Base-by-base conservation (phyloP, 225 moss, liverwort and hornwort genomes). In the Asterella californica region DNA sequence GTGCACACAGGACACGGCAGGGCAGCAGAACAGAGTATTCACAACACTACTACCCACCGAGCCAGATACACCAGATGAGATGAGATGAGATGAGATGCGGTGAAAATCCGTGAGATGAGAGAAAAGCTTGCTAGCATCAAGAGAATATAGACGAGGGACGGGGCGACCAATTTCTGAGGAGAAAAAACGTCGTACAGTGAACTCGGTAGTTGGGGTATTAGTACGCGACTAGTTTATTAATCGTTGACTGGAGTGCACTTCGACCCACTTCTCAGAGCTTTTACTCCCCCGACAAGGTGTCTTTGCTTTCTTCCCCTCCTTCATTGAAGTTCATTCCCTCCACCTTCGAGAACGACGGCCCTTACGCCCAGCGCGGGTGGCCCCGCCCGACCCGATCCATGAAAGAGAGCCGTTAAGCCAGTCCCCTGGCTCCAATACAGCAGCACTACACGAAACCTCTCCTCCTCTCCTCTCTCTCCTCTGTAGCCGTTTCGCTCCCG, bases 391-490 rank as follows among this genome's bases (percentile, higher is more conserved):
- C 33, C 67, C 34, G 64, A 27, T 42, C 1, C 18, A 25, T 70
- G 42, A 24, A 70, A 70, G 42, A 70, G 69, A 70, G 69, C 69
- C 69, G 69, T 70, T 70, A 70, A 38, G 59, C 59, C 52, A 52
- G 52, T 11, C 52, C 12, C 52, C 12, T 52, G 52, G 52, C 1
- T 52, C 42, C 42, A 2, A 42, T 42, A 42, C 42, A 48, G 11
- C 48, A 9, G 10, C 54, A 54, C 24, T 9, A 63, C 63, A 0
- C 63, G 9, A 27, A 10, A 63, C 0, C 5, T 0, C 5, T 15
- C 63, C 8, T 11, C 63, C 29, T 63, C 30, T 63, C 30, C 30
- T 11, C 37, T 25, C 11, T 30, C 14, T 12, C 30, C 11, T 65
- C 30, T 32, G 14, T 21, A 70, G 42, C 69, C 69, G 69, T 38